Evolutionary conservation across 2,329 filamentous ascomycete species (phyloP).

Genomic region (Fusarium mundagurra): DNA sequence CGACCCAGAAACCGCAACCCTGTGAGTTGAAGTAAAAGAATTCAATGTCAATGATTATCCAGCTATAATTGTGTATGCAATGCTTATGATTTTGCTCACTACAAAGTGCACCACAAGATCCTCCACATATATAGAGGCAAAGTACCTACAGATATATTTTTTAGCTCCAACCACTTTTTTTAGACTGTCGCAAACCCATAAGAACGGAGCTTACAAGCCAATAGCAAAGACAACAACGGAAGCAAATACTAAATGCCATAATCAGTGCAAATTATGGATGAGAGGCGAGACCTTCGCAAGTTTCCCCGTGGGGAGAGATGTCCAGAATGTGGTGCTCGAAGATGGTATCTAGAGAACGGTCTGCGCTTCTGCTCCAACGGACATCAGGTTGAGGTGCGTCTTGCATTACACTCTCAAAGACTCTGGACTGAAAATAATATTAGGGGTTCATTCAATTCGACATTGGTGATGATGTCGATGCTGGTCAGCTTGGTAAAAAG

Average conservation of each 20-base stretch:
- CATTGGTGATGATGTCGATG: slow-evolving; percentile 75
- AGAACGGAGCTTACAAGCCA: not conserved
- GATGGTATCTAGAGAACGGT: slow-evolving; percentile 79
- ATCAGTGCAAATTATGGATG: slow-evolving; percentile 49
- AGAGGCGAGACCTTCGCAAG: slow-evolving; percentile 56
- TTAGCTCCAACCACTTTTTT: slow-evolving; percentile 25
- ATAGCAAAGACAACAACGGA: not conserved
- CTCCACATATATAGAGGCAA: not conserved
- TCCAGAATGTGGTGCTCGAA: slow-evolving; percentile 74
- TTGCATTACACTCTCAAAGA: not conserved
- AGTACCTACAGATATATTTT: not conserved
- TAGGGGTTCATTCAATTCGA: slow-evolving; percentile 67
- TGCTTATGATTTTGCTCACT: not conserved
- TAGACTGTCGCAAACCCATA: not conserved
- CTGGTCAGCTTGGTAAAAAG: slow-evolving; percentile 66
- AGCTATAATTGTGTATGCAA: not conserved
- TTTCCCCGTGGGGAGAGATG: slow-evolving; percentile 65
- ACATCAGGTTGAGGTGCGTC: slow-evolving; percentile 76
- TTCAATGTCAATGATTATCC: not conserved
- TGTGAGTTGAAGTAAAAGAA: not conserved
- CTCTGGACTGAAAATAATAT: not conserved
- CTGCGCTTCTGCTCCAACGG: slow-evolving; percentile 82
- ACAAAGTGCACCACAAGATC: not conserved
- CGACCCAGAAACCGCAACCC: not conserved
- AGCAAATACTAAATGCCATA: not conserved